phyloP scores from a whole-genome alignment of 2,329 filamentous ascomycete genomes.

The Arthrinium phaeospermum region DNA sequence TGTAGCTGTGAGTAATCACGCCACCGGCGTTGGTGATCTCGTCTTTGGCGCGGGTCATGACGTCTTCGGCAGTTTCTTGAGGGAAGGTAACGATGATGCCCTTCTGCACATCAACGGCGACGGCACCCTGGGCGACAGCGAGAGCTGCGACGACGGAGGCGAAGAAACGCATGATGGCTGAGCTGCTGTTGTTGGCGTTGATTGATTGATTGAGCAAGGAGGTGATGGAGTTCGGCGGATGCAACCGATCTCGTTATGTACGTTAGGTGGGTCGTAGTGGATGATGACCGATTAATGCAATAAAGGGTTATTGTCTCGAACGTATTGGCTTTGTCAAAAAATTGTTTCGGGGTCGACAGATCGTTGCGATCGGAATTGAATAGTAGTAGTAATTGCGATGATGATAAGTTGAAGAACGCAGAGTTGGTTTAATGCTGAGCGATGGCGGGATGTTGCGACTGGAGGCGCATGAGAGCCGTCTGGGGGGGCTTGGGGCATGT shows the following conservation, averaged over 20 bases:
- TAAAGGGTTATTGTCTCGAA: not conserved
- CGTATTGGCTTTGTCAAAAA: not conserved
- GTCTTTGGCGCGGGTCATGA: constrained; percentile 75
- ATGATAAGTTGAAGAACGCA: not conserved
- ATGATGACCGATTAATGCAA: not conserved
- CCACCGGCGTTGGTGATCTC: constrained; percentile 74
- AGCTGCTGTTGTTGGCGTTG: not conserved
- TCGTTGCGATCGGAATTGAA: not conserved
- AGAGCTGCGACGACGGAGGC: constrained; percentile 60
- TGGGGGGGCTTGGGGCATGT: constrained; percentile 7
- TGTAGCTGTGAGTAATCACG: constrained; percentile 79
- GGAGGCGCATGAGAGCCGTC: not conserved
- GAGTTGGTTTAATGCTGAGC: not conserved
- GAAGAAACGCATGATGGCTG: constrained; percentile 63
- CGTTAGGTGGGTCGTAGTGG: not conserved
- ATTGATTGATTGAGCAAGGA: not conserved
- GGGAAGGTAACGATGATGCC: constrained; percentile 82
- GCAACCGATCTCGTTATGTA: constrained; percentile 12
- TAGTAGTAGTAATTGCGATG: not conserved
- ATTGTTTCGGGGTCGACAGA: not conserved
- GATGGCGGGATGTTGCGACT: constrained; percentile 5
- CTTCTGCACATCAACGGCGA: constrained; percentile 71
- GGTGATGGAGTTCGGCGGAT: not conserved
- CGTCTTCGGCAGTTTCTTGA: constrained; percentile 67
- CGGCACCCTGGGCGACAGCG: constrained; percentile 61